phyloP scores from a whole-genome alignment of 441 rosid species.

The Pelargonium fulgidum region DNA sequence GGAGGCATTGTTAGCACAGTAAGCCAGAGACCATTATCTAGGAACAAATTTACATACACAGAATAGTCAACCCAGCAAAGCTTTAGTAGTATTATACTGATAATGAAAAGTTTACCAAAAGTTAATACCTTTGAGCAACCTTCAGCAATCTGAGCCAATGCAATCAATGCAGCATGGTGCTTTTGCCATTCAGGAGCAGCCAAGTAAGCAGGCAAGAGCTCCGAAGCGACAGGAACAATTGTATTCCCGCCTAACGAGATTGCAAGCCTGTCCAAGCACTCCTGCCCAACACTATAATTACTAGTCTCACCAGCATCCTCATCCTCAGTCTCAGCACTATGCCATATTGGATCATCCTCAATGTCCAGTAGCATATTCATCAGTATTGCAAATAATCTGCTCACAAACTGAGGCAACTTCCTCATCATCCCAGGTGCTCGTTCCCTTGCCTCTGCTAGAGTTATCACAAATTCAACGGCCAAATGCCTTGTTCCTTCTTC shows the following conservation, averaged over 20 bases:
- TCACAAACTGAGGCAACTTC: slow-evolving; percentile 90
- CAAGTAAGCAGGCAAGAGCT: slow-evolving; percentile 74
- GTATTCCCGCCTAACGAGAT: slow-evolving; percentile 94
- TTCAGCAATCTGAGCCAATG: slow-evolving; percentile 99
- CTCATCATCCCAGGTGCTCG: slow-evolving; percentile 99
- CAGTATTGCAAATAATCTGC: slow-evolving; percentile 72
- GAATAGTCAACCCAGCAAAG: neutral
- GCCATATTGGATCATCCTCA: slow-evolving; percentile 93
- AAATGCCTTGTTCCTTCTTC: slow-evolving; percentile 93
- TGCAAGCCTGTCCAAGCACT: slow-evolving; percentile 91
- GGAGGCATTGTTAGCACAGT: no score
- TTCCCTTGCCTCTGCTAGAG: slow-evolving; percentile 89
- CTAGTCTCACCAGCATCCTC: slow-evolving; percentile 96
- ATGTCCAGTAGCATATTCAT: slow-evolving; percentile 88
- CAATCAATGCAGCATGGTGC: slow-evolving; percentile 93
- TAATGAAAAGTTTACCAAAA: neutral
- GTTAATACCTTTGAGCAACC: slow-evolving; percentile 77
- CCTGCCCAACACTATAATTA: slow-evolving; percentile 88
- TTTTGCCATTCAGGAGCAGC: slow-evolving; percentile 98
- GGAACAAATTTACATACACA: no score
- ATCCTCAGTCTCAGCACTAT: slow-evolving; percentile 78
- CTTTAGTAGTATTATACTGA: neutral
- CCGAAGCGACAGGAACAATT: slow-evolving; percentile 92
- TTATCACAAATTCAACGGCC: slow-evolving; percentile 88
- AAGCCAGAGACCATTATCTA: no score